phyloP scores from a whole-genome alignment of 805 yeast genomes.

The Wickerhamomyces strasburgensis region DNA sequence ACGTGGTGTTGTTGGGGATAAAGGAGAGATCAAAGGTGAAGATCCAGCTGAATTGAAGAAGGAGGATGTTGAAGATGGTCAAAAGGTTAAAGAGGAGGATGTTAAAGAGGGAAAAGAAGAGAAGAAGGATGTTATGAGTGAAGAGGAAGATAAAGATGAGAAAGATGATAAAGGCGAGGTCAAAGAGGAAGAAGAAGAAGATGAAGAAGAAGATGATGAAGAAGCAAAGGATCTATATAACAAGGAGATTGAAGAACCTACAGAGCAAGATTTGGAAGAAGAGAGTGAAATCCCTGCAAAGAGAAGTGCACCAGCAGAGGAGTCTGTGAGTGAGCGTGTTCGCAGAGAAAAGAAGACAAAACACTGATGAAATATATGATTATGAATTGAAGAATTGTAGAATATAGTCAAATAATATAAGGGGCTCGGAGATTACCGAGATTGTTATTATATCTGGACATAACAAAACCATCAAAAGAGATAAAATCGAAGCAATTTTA shows the following conservation, averaged over 20 bases:
- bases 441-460: too few species aligned
- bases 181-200: not conserved
- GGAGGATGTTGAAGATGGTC: not conserved
- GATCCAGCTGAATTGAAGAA: not conserved
- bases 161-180: not conserved
- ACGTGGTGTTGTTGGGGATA: not conserved
- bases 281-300: not conserved
- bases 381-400: not conserved
- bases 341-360: not conserved
- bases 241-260: too few species aligned
- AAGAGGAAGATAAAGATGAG: not conserved
- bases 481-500: too few species aligned
- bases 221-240: not conserved
- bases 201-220: not conserved
- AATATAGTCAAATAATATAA: too few species aligned
- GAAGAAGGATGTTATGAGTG: too few species aligned
- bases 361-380: not conserved
- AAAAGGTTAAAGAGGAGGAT: conserved; percentile 1
- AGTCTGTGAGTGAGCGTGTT: not conserved
- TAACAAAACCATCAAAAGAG: too few species aligned
- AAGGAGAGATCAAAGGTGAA: conserved; percentile 1
- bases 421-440: too few species aligned
- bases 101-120: not conserved
- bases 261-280: too few species aligned
- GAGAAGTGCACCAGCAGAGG: not conserved